Percentiles rank a stretch among this genome's conserved stretches.
Conservation (phyloP, 257 asterid genomes). For the Primulina eburnea region DNA sequence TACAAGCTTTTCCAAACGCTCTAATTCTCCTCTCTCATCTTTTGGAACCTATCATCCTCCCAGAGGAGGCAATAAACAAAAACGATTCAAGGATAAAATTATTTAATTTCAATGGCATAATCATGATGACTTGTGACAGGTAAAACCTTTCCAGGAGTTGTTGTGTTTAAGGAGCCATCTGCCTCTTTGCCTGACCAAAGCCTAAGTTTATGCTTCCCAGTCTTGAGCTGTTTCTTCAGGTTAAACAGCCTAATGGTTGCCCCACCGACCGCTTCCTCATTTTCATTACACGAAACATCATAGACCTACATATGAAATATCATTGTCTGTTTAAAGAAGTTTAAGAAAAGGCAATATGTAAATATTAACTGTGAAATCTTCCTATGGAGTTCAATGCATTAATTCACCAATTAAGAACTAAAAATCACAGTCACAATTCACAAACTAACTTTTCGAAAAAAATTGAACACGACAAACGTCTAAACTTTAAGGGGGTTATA, state of each 20-base stretch:
- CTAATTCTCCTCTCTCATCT: constrained; percentile 94
- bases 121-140: not conserved
- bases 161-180: constrained; percentile 81
- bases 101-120: not conserved
- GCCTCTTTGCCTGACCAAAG: constrained; percentile 90
- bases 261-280: constrained; percentile 79
- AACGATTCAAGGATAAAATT: not conserved
- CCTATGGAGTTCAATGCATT: not conserved
- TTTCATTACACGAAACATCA: constrained; percentile 79
- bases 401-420: not conserved
- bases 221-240: constrained; percentile 86
- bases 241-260: constrained; percentile 91
- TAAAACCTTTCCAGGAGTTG: constrained; percentile 89
- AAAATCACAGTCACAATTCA: not conserved
- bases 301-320: constrained; percentile 50
- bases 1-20: constrained; percentile 91
- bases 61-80: constrained; percentile 21
- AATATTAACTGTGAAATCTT: not conserved
- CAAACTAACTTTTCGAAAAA: constrained; percentile 12
- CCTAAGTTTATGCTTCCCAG: constrained; percentile 93
- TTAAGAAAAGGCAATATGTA: not conserved
- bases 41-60: constrained; percentile 68
- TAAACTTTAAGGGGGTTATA: not conserved
- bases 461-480: not conserved
- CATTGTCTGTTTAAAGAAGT: not conserved